Base-by-base conservation (phyloP, 83 land plant genomes). In the Picea abies region DNA sequence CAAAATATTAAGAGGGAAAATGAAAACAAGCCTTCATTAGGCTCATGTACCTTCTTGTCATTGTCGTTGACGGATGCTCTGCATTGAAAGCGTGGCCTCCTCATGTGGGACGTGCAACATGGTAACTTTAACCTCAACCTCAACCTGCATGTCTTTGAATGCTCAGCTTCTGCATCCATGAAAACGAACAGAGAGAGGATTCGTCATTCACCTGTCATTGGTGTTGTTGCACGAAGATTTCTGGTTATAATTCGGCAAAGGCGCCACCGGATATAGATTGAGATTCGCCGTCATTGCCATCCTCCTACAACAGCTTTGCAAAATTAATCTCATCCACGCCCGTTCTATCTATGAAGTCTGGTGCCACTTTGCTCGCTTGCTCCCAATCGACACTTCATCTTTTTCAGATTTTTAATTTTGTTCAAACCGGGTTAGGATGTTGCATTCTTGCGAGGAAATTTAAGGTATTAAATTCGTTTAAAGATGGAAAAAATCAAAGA, bases 51-150 rank as follows among this genome's bases (percentile, higher is more conserved):
- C 76, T 72, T 35, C 39, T 72, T 41, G 9, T 72, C 76, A 19
- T 72, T 41, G 3, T 72, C 76, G 11, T 72, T 44, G 49, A 72
- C 12, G 23, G 73, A 35, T 14, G 76, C 76, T 19, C 52, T 72
- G 76, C 76, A 72, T 41, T 17, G 49, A 72, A 72, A 41, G 49
- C 76, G 76, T 7, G 56, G 76, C 76, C 56, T 72, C 56, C 76
- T 44, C 37, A n/a, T 41, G 39, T 41, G 56, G 22, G 41, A 72
- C 10, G 76, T 44, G 56, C n/a, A 0, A n/a, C 76, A 72, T 10
- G 44, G 4, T 39, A 72, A n/a, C 37, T 20, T 72, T 44, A 72
- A 44, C 76, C 26, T 72, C 52, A 47, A 47, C 23, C 58, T 72
- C 44, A 23, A 72, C 17, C n/a, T 72, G 20, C 76, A 72, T 41